Evolutionary conservation across 345 rosid genomes (phyloP), one percentile per base, ranked within the genome.

Genomic region (Cardiospermum halicacabum): DNA sequence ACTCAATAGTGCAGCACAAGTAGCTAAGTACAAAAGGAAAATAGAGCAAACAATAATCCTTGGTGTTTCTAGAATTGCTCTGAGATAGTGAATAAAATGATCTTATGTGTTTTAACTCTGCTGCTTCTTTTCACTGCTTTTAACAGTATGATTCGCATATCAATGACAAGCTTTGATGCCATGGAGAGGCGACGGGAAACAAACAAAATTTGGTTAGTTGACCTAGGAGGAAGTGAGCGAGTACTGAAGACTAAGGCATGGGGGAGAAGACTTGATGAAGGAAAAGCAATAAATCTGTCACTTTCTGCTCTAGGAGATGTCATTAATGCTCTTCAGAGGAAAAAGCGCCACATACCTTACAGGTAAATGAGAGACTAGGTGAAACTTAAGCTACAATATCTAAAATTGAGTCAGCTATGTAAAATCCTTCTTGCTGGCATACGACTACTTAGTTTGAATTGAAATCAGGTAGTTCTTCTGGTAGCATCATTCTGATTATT

Each of bases 151-250:
- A 82, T 81, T 58, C 81, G 90, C 54, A 77, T 85, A 37, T 70
- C 81, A 19, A 71, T 90, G 1, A 78, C 87, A 60, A 84, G 94
- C 72, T 69, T 56, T 56, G 67, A 75, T 55, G 84, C 88, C 68
- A 69, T 73, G 3, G 92, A 85, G 74, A 90, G 97, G 75, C 73
- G 78, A 42, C 79, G 84, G n/a, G 81, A 77, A 72, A 82, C 72
- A 58, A 87, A 75, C 62, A 87, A 87, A 74, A 69, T 89, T 47
- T 89, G 96, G 96, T 67, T 87, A 57, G 78, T 87, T 26, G 96
- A 89, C 67, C 88, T 87, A 19, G 96, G 94, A 37, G 96, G 96
- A 65, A 89, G 96, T 47, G 96, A 89, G 75, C 91, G 96, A 15
- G 92, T 85, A 59, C 69, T 82, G 70, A 90, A 90, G 83, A 87